phyloP scores from a whole-genome alignment of 1,284 basidiomycete genomes.

The Tilletiaria anomala region DNA sequence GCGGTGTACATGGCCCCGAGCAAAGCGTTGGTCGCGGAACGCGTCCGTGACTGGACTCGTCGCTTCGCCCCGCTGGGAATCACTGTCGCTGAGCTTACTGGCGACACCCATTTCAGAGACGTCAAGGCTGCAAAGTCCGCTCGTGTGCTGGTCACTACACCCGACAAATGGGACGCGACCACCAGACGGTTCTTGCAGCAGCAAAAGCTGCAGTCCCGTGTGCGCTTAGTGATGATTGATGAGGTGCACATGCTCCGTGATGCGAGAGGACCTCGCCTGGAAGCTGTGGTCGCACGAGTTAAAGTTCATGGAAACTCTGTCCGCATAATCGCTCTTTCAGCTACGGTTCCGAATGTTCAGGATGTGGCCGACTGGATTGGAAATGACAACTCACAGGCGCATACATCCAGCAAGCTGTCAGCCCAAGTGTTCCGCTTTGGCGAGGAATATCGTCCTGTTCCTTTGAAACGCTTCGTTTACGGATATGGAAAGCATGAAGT shows the following conservation, averaged over 20 bases:
- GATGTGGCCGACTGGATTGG: conserved; percentile 85
- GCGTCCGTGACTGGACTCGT: conserved; percentile 63
- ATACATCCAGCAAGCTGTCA: neutral
- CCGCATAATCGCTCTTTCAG: conserved; percentile 76
- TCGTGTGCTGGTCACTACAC: conserved; percentile 46
- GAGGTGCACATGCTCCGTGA: conserved; percentile 91
- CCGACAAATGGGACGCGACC: conserved; percentile 80
- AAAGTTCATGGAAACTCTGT: conserved; percentile 50
- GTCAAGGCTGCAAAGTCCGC: conserved; percentile 2
- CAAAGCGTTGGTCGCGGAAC: conserved; percentile 68
- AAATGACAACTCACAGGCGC: conserved; percentile 7
- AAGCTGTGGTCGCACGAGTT: conserved; percentile 88
- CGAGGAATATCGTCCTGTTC: conserved; percentile 23
- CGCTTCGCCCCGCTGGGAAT: conserved; percentile 60
- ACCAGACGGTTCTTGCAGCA: conserved; percentile 48
- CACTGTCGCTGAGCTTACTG: conserved; percentile 68
- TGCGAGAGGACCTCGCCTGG: conserved; percentile 52
- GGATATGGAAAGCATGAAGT: conserved; percentile 58
- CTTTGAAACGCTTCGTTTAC: conserved; percentile 18
- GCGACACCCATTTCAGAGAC: conserved; percentile 1
- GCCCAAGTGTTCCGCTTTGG: conserved; percentile 20
- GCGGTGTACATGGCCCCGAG: conserved; percentile 90
- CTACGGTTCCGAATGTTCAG: conserved; percentile 80
- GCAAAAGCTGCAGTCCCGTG: conserved; percentile 12
- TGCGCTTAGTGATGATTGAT: conserved; percentile 54